Conservation (phyloP, 2,329 filamentous ascomycete species). For the Neonectria sp. region DNA sequence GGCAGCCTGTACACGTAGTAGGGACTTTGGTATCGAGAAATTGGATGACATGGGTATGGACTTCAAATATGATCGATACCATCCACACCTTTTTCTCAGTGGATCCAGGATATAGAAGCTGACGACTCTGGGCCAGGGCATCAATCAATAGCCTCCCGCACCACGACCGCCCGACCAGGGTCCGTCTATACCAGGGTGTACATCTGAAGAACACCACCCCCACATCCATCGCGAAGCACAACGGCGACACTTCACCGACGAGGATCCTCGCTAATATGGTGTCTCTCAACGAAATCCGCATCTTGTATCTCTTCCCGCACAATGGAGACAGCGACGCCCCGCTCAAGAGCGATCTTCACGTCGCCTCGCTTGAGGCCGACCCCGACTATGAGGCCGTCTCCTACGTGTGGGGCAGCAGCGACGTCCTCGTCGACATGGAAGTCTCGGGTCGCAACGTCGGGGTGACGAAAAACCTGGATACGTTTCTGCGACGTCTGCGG, state of each 20-base stretch:
- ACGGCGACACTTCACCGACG: neutral
- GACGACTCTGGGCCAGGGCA: neutral
- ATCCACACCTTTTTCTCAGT: neutral
- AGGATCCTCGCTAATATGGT: conserved; percentile 8
- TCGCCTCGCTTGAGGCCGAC: conserved; percentile 11
- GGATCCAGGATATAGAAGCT: neutral
- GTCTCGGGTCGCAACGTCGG: conserved; percentile 24
- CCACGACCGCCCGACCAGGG: neutral
- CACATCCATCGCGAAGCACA: neutral
- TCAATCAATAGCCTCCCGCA: neutral
- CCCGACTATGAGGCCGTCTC: conserved; percentile 30
- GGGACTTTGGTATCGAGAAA: no score
- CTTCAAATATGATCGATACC: neutral
- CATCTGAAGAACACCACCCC: neutral
- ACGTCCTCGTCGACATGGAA: conserved; percentile 13
- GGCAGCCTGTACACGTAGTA: no score
- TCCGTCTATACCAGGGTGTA: neutral
- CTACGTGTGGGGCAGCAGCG: conserved; percentile 28
- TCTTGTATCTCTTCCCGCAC: conserved; percentile 20
- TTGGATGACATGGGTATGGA: no score
- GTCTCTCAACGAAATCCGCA: conserved; percentile 17
- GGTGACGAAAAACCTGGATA: conserved; percentile 26
- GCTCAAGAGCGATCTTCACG: conserved; percentile 8
- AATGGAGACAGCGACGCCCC: conserved; percentile 3
- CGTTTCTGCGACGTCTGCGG: conserved; percentile 16